Evolutionary conservation across 2,329 filamentous ascomycete species (phyloP).

Genomic region (Epichloe gansuensis): DNA sequence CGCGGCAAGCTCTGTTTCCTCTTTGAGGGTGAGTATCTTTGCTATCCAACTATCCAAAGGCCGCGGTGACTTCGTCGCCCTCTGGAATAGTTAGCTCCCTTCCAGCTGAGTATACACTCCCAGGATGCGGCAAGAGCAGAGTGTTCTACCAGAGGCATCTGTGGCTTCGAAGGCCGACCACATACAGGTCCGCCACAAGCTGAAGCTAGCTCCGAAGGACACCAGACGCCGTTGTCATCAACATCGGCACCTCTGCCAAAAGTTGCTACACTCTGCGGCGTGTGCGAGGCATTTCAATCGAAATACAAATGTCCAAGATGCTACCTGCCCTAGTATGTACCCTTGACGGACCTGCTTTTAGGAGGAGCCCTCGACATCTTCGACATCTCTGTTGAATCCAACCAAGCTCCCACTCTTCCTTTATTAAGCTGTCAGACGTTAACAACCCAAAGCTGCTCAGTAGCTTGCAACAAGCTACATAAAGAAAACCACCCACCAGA

Average conservation of each 20-base stretch:
- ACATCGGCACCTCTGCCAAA: background rate
- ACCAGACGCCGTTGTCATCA: background rate
- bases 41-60: too few relatives aligned
- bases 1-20: background rate
- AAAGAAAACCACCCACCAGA: slow-evolving; percentile 36
- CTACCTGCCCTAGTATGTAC: slow-evolving; percentile 42
- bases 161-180: background rate
- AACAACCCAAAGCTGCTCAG: slow-evolving; percentile 38
- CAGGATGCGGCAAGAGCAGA: slow-evolving; percentile 4
- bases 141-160: background rate
- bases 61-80: too few relatives aligned
- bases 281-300: slow-evolving; percentile 37
- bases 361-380: too few relatives aligned
- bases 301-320: slow-evolving; percentile 56
- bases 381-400: too few relatives aligned
- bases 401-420: too few relatives aligned
- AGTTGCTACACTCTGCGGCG: slow-evolving; percentile 28
- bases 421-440: background rate
- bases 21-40: background rate
- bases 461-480: slow-evolving; percentile 43
- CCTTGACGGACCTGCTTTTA: background rate
- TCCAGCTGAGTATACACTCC: background rate
- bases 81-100: background rate
- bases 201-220: background rate
- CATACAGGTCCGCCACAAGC: background rate